Percentiles rank a stretch among this genome's conserved stretches.
phyloP scores from a whole-genome alignment of 805 yeast species.

The Ogataea corticis region DNA sequence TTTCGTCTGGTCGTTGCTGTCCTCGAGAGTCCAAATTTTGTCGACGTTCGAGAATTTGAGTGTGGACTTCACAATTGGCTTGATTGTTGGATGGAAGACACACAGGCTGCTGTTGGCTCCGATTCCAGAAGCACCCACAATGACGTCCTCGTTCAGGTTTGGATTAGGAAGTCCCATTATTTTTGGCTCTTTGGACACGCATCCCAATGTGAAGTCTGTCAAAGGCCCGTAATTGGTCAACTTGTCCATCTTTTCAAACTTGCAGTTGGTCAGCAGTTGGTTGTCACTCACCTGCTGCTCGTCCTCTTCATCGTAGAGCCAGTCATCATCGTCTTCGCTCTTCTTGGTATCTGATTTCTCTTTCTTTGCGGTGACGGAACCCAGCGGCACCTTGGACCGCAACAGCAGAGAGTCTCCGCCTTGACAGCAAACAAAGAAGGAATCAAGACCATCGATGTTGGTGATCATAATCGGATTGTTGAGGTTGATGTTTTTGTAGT shows the following conservation, averaged over 20 bases:
- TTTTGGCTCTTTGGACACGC: conserved; percentile 51
- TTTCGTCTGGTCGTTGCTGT: conserved; percentile 40
- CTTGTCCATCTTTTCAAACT: conserved; percentile 51
- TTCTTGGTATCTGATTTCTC: conserved; percentile 11
- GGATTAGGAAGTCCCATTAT: conserved; percentile 70
- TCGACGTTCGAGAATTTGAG: conserved; percentile 71
- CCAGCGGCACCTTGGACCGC: conserved; percentile 36
- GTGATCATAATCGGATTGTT: conserved; percentile 44
- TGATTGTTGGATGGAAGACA: conserved; percentile 64
- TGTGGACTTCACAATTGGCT: conserved; percentile 67
- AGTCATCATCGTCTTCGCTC: conserved; percentile 49
- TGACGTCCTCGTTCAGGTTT: conserved; percentile 60
- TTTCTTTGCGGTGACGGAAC: conserved; percentile 9
- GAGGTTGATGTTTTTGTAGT: conserved; percentile 24
- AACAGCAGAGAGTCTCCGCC: conserved; percentile 61
- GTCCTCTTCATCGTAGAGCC: conserved; percentile 39
- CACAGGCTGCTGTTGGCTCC: conserved; percentile 55
- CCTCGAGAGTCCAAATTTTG: conserved; percentile 69
- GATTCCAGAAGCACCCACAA: conserved; percentile 71
- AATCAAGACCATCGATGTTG: conserved; percentile 38
- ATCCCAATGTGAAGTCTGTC: conserved; percentile 65
- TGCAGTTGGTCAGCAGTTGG: conserved; percentile 25
- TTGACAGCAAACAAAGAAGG: conserved; percentile 59
- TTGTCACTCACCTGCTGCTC: conserved; percentile 21
- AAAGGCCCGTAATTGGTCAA: conserved; percentile 73